phyloP scores from a whole-genome alignment of 1,139 yeast genomes.

The Saccharomyces hybrid region DNA sequence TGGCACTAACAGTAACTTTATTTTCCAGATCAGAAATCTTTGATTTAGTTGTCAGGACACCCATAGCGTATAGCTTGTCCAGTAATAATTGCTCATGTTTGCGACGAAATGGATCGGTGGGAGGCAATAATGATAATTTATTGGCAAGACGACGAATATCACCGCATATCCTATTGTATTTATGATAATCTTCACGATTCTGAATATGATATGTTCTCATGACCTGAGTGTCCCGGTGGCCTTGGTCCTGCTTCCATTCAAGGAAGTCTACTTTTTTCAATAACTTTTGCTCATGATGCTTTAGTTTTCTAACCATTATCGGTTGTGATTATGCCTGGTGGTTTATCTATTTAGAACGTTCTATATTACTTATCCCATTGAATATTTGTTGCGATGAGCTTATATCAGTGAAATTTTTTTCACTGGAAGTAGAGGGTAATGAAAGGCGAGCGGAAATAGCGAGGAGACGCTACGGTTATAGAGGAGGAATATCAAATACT shows the following conservation, averaged over 20 bases:
- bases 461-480: neutral
- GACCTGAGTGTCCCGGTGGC: slow-evolving; percentile 91
- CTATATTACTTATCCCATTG: neutral
- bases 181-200: slow-evolving; percentile 91
- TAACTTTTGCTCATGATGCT: slow-evolving; percentile 91
- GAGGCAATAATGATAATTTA: slow-evolving; percentile 72
- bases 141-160: slow-evolving; percentile 81
- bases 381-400: slow-evolving; percentile 9
- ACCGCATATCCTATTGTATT: slow-evolving; percentile 88
- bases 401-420: neutral
- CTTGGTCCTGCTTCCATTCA: slow-evolving; percentile 95
- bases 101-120: slow-evolving; percentile 76
- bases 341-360: neutral
- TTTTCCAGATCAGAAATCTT: slow-evolving; percentile 92
- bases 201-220: slow-evolving; percentile 92
- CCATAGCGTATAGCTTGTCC: slow-evolving; percentile 84
- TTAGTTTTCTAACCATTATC: slow-evolving; percentile 82
- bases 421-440: neutral
- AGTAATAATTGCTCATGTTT: slow-evolving; percentile 81
- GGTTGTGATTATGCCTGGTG: neutral
- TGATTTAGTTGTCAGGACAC: slow-evolving; percentile 73
- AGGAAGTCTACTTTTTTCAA: slow-evolving; percentile 93
- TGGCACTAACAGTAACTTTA: slow-evolving; percentile 82
- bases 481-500: neutral
- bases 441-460: neutral